Conservation (phyloP, 257 asterid species). For the Solanum chiquidenum region DNA sequence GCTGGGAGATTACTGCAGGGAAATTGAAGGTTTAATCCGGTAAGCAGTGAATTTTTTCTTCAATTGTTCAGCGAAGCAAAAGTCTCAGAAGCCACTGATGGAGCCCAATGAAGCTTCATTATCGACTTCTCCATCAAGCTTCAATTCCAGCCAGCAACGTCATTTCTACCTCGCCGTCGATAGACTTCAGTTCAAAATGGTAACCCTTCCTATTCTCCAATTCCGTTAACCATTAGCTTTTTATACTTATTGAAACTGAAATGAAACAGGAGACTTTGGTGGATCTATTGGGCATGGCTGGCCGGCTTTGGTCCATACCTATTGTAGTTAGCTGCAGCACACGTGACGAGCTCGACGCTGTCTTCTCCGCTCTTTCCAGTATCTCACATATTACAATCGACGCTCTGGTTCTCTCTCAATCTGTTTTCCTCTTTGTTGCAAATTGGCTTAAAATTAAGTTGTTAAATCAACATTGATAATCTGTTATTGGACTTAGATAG, state of each 20-base stretch:
- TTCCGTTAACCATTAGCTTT: neutral
- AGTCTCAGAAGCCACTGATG: slow-evolving; percentile 20
- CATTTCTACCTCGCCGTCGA: slow-evolving; percentile 97
- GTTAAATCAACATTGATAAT: neutral
- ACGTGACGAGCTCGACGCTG: slow-evolving; percentile 86
- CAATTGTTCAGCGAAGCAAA: neutral
- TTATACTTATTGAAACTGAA: neutral
- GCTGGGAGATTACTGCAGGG: neutral
- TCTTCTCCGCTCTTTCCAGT: slow-evolving; percentile 47
- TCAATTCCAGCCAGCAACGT: slow-evolving; percentile 59
- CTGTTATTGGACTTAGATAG: neutral
- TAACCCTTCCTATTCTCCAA: neutral
- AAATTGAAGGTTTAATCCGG: neutral
- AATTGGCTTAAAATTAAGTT: neutral
- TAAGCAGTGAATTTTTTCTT: neutral
- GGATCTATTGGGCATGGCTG: slow-evolving; percentile 71
- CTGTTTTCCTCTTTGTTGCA: neutral
- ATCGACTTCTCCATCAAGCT: slow-evolving; percentile 51
- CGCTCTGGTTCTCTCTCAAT: slow-evolving; percentile 32
- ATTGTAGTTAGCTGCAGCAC: slow-evolving; percentile 80
- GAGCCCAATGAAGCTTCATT: slow-evolving; percentile 44
- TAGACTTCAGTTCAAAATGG: slow-evolving; percentile 78
- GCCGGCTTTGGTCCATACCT: slow-evolving; percentile 67
- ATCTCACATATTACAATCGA: slow-evolving; percentile 44
- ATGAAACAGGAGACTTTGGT: slow-evolving; percentile 53